These are phyloP conservation scores for Davidsoniella australis DNA, from an alignment of 2,329 filamentous ascomycete species.

Conservation along the genomic window DNA sequence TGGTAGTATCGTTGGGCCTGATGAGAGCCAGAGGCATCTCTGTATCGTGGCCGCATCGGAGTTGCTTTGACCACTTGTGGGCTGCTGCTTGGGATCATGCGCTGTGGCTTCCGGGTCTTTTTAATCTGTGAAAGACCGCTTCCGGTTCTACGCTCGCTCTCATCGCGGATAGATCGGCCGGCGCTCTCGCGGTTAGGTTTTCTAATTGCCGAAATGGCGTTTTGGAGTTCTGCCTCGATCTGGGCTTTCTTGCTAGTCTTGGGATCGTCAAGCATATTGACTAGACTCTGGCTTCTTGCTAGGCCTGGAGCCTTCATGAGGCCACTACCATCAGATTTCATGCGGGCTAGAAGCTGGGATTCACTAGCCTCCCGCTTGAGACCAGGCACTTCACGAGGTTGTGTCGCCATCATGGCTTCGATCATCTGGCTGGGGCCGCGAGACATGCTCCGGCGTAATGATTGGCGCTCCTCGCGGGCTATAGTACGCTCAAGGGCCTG, in stretches of 20 bases:
- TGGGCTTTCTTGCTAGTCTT: constrained; percentile 49
- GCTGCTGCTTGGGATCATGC: constrained; percentile 21
- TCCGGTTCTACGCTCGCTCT: constrained; percentile 42
- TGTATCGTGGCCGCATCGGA: constrained; percentile 33
- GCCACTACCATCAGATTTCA: constrained; percentile 20
- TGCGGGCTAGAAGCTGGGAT: constrained; percentile 30
- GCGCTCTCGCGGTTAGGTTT: constrained; percentile 60
- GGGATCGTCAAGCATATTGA: constrained; percentile 29
- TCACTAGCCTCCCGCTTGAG: constrained; percentile 57
- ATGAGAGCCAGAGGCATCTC: constrained; percentile 3
- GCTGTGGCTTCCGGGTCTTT: constrained; percentile 36
- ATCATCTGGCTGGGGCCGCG: constrained; percentile 40
- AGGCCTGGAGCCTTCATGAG: constrained; percentile 23
- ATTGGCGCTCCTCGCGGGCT: constrained; percentile 9
- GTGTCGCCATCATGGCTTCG: constrained; percentile 54
- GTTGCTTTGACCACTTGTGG: constrained; percentile 38
- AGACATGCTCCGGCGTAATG: constrained; percentile 31
- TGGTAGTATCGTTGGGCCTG: neutral
- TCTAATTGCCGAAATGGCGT: constrained; percentile 57
- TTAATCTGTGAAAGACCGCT: constrained; percentile 27
- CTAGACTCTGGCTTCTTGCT: constrained; percentile 30
- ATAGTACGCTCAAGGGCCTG: constrained; percentile 10
- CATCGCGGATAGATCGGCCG: constrained; percentile 49
- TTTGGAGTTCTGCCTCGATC: constrained; percentile 52
- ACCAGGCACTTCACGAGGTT: constrained; percentile 36